Percentiles rank a stretch among this genome's conserved stretches.
Conservation (phyloP, 83 land plant species). For the Isoetes engelmannii region DNA sequence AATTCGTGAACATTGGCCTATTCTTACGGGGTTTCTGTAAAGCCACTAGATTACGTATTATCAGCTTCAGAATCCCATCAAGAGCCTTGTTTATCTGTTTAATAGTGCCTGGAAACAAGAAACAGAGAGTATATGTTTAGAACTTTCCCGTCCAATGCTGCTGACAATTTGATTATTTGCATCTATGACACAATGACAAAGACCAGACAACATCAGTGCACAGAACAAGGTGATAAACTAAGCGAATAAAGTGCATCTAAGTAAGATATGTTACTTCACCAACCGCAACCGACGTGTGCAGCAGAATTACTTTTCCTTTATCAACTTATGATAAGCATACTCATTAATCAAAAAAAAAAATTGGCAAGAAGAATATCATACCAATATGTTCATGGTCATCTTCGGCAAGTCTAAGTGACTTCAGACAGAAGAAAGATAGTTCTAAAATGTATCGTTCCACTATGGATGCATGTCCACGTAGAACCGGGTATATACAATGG, state of each 20-base stretch:
- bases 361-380: conserved; percentile 4
- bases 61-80: conserved; percentile 28
- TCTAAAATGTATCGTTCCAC: conserved; percentile 42
- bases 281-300: too few species aligned
- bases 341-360: conserved; percentile 2
- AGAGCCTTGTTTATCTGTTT: conserved; percentile 38
- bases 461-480: conserved; percentile 35
- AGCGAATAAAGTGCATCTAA: too few species aligned
- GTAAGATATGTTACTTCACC: too few species aligned
- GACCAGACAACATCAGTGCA: too few species aligned
- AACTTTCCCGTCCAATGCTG: neutral
- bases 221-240: too few species aligned
- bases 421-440: conserved; percentile 39
- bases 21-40: conserved; percentile 35
- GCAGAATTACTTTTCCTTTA: too few species aligned
- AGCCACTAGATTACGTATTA: conserved; percentile 22
- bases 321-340: neutral
- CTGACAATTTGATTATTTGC: too few species aligned
- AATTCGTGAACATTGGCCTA: conserved; percentile 25
- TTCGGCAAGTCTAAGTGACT: conserved; percentile 40
- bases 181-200: too few species aligned
- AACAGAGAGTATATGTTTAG: neutral
- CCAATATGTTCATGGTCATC: conserved; percentile 39
- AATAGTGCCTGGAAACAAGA: conserved; percentile 29
- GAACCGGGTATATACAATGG: conserved; percentile 39